Conservation (phyloP, 202 grass and related monocot genomes). For the Brachypodium distachyon region DNA sequence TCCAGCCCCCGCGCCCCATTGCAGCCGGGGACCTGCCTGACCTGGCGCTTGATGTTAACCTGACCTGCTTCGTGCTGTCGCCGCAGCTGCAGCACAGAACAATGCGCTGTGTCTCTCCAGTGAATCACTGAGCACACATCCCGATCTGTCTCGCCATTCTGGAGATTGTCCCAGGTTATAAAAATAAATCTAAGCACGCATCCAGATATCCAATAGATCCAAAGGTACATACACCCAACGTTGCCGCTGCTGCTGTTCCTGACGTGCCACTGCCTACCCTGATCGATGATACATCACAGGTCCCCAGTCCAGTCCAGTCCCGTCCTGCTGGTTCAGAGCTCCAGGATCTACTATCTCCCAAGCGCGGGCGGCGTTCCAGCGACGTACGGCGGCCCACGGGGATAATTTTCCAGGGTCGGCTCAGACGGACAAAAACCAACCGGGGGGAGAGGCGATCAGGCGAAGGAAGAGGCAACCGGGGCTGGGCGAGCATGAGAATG, state of each 20-base stretch:
- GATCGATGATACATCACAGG: conserved; percentile 20
- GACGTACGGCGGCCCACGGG: no score
- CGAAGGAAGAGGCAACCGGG: not conserved
- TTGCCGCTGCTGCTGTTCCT: conserved; percentile 9
- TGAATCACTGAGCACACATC: not conserved
- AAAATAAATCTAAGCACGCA: not conserved
- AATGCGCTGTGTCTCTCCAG: not conserved
- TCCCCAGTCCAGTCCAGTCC: not conserved
- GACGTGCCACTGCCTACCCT: not conserved
- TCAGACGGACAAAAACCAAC: no score
- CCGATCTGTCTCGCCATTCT: conserved; percentile 16
- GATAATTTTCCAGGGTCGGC: no score
- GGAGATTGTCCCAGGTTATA: conserved; percentile 7
- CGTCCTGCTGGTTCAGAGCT: not conserved
- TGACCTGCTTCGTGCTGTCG: not conserved
- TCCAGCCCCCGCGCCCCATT: no score
- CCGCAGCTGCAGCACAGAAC: not conserved
- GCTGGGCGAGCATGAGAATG: no score
- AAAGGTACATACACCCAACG: not conserved
- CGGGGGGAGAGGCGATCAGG: not conserved
- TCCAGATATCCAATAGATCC: not conserved
- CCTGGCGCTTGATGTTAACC: conserved; percentile 20
- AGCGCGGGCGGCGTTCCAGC: no score
- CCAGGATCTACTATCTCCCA: no score
- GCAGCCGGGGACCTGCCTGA: no score